Evolutionary conservation across 2,329 filamentous ascomycete genomes (phyloP), one percentile per base, ranked within the genome.

Genomic region (Canariomyces notabilis): DNA sequence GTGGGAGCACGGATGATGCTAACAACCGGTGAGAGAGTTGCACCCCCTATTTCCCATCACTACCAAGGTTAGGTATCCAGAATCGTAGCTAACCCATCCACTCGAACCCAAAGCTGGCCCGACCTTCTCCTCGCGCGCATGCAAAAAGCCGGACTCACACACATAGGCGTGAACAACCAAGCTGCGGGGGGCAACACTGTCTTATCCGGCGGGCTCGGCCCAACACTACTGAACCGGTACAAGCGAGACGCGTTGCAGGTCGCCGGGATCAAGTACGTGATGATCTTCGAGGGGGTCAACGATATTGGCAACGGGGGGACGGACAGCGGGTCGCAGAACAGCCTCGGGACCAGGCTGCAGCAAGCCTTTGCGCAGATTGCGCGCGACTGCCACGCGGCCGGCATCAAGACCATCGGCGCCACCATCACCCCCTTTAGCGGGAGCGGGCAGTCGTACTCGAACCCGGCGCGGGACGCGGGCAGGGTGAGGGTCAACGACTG

Each of bases 221-320:
- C 82, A 2, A 79, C 76, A 31, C 73, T 78, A 1, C 64, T 83
- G 23, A 68, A 72, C 33, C 76, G 82, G 4, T 73, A 85, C 51
- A 75, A 82, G 58, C 73, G 82, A n/a, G 82, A 86, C 58, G 74
- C 83, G 2, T 68, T 86, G 2, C 61, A 74, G 0, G 75, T 79
- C 23, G 69, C 75, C 0, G 76, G 76, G 4, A 74, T 80, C 2
- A 69, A 70, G 54, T 84, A 82, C 57, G 76, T 76, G 18, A 73
- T 86, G 66, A 70, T 85, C 31, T 86, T 84, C 59, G 79, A 83
- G 61, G 82, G 82, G 16, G 80, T 86, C 21, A 85, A 85, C 57
- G 82, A 86, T 57, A 84, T 87, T 46, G 82, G 82, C 3, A 66
- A 62, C 2, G 74, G 70, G 0, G 64, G 65, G 2, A 56, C 72